A percentile compares a stretch with the other conserved stretches of the same genome.
Conservation (phyloP, 768 basidiomycete species). For the Hericium rajendrae region DNA sequence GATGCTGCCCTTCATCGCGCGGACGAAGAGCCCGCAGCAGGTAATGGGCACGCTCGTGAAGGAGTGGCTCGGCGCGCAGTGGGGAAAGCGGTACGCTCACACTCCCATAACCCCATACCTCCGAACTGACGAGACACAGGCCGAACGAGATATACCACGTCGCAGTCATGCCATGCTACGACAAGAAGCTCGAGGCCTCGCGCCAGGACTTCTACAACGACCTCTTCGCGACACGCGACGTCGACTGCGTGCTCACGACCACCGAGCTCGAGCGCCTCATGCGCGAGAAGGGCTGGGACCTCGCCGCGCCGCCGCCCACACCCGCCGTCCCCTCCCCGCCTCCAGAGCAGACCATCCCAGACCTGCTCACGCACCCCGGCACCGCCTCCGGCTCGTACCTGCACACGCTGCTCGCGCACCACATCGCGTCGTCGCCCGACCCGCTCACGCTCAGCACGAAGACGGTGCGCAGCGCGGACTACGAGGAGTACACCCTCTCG, state of each 20-base stretch:
- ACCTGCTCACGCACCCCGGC: constrained; percentile 69
- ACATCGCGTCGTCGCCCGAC: constrained; percentile 32
- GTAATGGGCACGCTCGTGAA: constrained; percentile 93
- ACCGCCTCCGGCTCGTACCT: constrained; percentile 91
- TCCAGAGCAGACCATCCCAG: constrained; percentile 38
- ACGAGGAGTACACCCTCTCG: constrained; percentile 59
- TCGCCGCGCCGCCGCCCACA: constrained; percentile 40
- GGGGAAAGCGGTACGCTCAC: constrained; percentile 56
- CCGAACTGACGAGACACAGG: constrained; percentile 28
- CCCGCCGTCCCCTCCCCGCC: background rate
- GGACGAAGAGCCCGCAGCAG: constrained; percentile 88
- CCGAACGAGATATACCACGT: constrained; percentile 92
- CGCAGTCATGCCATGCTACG: constrained; percentile 98
- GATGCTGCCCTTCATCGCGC: constrained; percentile 84
- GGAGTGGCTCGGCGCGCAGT: constrained; percentile 64
- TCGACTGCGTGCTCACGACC: constrained; percentile 96
- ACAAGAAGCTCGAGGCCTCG: constrained; percentile 98
- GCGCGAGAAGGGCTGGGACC: constrained; percentile 72
- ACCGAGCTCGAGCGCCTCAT: constrained; percentile 87
- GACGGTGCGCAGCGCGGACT: constrained; percentile 62
- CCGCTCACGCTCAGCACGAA: constrained; percentile 32
- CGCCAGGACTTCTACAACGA: constrained; percentile 87
- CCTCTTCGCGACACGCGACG: constrained; percentile 75
- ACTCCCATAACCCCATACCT: background rate
- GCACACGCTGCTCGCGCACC: constrained; percentile 58